A percentile compares a stretch with the other conserved stretches of the same genome.
phyloP scores from a whole-genome alignment of 805 yeast genomes.

The Wickerhamiella slavikovae region DNA sequence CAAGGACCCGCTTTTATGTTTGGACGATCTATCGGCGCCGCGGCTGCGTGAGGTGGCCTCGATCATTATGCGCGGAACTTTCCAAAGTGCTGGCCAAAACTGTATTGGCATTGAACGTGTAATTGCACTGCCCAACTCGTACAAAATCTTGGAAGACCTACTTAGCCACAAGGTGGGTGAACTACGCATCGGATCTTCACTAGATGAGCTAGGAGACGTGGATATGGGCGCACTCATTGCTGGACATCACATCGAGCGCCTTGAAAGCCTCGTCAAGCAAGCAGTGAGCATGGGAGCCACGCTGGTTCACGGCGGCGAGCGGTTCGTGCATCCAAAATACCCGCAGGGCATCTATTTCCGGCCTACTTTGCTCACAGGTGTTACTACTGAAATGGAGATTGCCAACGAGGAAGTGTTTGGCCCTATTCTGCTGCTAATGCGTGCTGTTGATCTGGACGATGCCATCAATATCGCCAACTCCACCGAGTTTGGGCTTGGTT shows the following conservation, averaged over 20 bases:
- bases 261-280: constrained; percentile 47
- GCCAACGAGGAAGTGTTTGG: constrained; percentile 90
- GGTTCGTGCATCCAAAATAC: constrained; percentile 70
- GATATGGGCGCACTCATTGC: constrained; percentile 95
- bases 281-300: constrained; percentile 73
- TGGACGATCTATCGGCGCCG: constrained; percentile 28
- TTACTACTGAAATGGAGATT: constrained; percentile 52
- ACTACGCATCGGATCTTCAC: constrained; percentile 70
- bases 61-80: constrained; percentile 80
- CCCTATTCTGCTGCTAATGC: constrained; percentile 66
- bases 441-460: constrained; percentile 41
- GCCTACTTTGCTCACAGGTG: constrained; percentile 78
- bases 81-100: constrained; percentile 94
- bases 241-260: constrained; percentile 43
- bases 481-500: constrained; percentile 79
- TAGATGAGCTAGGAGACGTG: constrained; percentile 74
- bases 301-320: constrained; percentile 60
- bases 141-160: constrained; percentile 37
- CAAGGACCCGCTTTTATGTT: constrained; percentile 73
- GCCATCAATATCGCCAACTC: constrained; percentile 65
- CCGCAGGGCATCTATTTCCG: constrained; percentile 88
- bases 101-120: constrained; percentile 96
- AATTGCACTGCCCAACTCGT: constrained; percentile 51
- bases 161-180: constrained; percentile 35
- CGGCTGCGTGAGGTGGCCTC: constrained; percentile 32